Percentiles rank a stretch among this genome's conserved stretches.
Conservation (phyloP, 1,139 yeast genomes). For the Yamadazyma buinensis region DNA sequence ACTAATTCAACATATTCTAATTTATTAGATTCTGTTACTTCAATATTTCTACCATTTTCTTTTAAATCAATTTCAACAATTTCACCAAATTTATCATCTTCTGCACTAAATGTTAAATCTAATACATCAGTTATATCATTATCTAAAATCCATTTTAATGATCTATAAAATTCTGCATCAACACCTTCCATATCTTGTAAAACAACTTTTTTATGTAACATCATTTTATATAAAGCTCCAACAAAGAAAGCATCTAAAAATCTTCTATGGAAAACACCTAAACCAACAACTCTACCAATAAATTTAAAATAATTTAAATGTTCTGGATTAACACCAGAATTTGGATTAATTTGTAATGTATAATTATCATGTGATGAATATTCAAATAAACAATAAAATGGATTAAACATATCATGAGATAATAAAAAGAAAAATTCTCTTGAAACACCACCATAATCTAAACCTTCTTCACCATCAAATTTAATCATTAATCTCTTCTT, state of each 20-base stretch:
- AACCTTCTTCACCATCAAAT: slow-evolving; percentile 98
- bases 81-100: slow-evolving; percentile 96
- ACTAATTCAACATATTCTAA: slow-evolving; percentile 92
- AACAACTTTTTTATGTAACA: slow-evolving; percentile 90
- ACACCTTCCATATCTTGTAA: slow-evolving; percentile 98
- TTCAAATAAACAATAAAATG: slow-evolving; percentile 94
- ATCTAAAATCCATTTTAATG: slow-evolving; percentile 92
- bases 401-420: slow-evolving; percentile 98
- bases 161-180: slow-evolving; percentile 93
- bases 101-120: slow-evolving; percentile 89
- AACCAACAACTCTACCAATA: slow-evolving; percentile 96
- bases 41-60: slow-evolving; percentile 81
- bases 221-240: slow-evolving; percentile 97
- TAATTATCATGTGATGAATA: slow-evolving; percentile 97
- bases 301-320: slow-evolving; percentile 97
- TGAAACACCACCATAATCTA: slow-evolving; percentile 98
- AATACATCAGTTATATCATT: slow-evolving; percentile 82
- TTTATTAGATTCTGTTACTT: slow-evolving; percentile 91
- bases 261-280: slow-evolving; percentile 97
- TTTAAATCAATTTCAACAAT: slow-evolving; percentile 86
- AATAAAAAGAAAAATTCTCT: slow-evolving; percentile 94
- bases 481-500: slow-evolving; percentile 97
- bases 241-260: slow-evolving; percentile 97
- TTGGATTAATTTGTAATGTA: slow-evolving; percentile 95
- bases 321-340: slow-evolving; percentile 96